A percentile compares a stretch with the other conserved stretches of the same genome.
phyloP scores from a whole-genome alignment of 2,329 filamentous ascomycete genomes.

The Reticulascus tulasneorum region DNA sequence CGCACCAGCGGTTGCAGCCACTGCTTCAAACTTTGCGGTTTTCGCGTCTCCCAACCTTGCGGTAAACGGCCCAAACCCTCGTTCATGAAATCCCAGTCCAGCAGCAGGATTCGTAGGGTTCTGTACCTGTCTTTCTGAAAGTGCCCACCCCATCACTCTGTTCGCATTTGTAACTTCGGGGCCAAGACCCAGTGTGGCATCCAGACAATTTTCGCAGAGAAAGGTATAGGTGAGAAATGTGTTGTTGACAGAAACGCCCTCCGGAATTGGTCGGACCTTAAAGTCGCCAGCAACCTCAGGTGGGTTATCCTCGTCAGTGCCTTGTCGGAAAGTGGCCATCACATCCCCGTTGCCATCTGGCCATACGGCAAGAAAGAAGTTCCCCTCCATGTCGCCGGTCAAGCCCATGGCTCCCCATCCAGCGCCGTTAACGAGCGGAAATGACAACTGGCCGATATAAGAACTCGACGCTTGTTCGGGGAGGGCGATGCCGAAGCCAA shows the following conservation, averaged over 20 bases:
- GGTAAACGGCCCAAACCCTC: conserved; percentile 24
- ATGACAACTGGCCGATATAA: conserved; percentile 44
- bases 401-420: conserved; percentile 44
- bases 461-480: conserved; percentile 27
- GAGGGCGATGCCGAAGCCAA: conserved; percentile 38
- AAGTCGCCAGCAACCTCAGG: conserved; percentile 38
- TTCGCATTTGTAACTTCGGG: conserved; percentile 18
- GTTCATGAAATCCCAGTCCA: conserved; percentile 25
- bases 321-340: conserved; percentile 38
- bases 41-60: conserved; percentile 29
- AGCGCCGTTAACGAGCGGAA: conserved; percentile 31
- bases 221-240: conserved; percentile 42
- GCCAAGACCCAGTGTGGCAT: conserved; percentile 21
- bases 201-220: conserved; percentile 35
- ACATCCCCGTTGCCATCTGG: conserved; percentile 33
- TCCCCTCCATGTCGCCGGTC: conserved; percentile 39
- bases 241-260: conserved; percentile 37
- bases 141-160: conserved; percentile 32
- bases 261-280: conserved; percentile 32
- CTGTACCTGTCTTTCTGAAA: conserved; percentile 20
- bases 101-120: conserved; percentile 19
- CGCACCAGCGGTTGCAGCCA: conserved; percentile 34
- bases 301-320: conserved; percentile 37
- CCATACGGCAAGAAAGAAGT: conserved; percentile 41
- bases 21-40: conserved; percentile 29